phyloP scores from a whole-genome alignment of 176 grass and related monocot species.

The Hordeum marinum region DNA sequence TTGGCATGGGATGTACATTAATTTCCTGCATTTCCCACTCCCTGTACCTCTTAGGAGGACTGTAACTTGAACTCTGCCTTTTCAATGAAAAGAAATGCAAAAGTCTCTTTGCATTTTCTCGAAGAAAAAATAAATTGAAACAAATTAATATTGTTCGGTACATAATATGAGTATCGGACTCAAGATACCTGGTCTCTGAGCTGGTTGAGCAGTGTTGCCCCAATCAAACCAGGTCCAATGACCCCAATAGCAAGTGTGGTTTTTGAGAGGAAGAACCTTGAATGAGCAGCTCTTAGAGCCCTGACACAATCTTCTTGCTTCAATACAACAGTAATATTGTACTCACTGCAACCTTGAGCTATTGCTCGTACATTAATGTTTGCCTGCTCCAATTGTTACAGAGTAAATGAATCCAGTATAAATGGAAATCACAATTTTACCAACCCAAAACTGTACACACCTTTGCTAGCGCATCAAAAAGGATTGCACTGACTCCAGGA shows the following conservation, averaged over 20 bases:
- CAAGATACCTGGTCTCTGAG: conserved; percentile 85
- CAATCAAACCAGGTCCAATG: conserved; percentile 94
- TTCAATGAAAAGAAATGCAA: no score
- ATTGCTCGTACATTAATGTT: conserved; percentile 98
- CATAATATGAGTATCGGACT: neutral
- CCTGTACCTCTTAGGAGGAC: no score
- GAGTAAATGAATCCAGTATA: neutral
- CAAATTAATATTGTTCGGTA: neutral
- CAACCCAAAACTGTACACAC: conserved; percentile 28
- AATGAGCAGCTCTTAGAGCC: conserved; percentile 83
- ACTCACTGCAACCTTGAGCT: conserved; percentile 98
- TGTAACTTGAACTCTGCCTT: no score
- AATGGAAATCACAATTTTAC: conserved; percentile 19
- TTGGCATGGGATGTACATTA: no score
- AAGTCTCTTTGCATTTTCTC: no score
- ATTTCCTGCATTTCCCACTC: no score
- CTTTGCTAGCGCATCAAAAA: conserved; percentile 99
- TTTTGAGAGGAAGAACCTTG: conserved; percentile 91
- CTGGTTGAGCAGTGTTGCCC: conserved; percentile 83
- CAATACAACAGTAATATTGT: conserved; percentile 96
- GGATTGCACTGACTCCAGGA: conserved; percentile 93
- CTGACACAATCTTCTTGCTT: conserved; percentile 97
- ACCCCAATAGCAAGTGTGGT: conserved; percentile 87
- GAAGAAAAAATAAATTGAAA: neutral
- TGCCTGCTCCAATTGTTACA: conserved; percentile 50